Evolutionary conservation across 2,329 filamentous ascomycete species (phyloP).

Genomic region (Trichoderma koningiopsis): DNA sequence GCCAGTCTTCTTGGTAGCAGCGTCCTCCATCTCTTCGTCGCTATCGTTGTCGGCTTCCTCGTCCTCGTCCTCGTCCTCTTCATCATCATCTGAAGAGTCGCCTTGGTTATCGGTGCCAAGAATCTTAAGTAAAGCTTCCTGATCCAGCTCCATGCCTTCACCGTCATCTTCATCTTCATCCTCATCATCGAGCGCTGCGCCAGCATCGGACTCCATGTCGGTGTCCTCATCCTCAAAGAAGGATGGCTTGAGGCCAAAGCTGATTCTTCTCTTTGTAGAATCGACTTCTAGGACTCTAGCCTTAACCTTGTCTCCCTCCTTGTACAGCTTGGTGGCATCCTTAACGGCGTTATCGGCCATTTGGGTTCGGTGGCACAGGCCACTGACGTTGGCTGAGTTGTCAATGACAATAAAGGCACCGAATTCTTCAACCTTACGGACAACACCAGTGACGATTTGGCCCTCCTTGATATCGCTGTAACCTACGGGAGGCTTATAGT

Average conservation of each 20-base stretch:
- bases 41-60: conserved; percentile 40
- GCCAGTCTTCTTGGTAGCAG: conserved; percentile 38
- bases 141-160: conserved; percentile 54
- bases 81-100: conserved; percentile 43
- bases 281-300: conserved; percentile 84
- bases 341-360: conserved; percentile 83
- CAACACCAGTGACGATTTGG: conserved; percentile 82
- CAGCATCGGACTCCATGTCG: conserved; percentile 52
- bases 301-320: conserved; percentile 90
- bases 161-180: conserved; percentile 51
- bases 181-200: conserved; percentile 49
- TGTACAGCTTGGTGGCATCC: conserved; percentile 87
- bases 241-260: conserved; percentile 88
- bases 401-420: conserved; percentile 93
- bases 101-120: conserved; percentile 50
- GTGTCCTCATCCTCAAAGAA: conserved; percentile 71
- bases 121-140: conserved; percentile 47
- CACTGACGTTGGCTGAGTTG: conserved; percentile 83
- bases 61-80: conserved; percentile 41
- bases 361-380: conserved; percentile 87
- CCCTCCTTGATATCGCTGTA: conserved; percentile 78
- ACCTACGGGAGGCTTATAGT: conserved; percentile 72
- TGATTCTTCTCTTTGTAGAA: conserved; percentile 73
- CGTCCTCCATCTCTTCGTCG: conserved; percentile 44
- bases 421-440: conserved; percentile 92